phyloP scores from a whole-genome alignment of 1,284 basidiomycete species.

The Meripilus lineatus region DNA sequence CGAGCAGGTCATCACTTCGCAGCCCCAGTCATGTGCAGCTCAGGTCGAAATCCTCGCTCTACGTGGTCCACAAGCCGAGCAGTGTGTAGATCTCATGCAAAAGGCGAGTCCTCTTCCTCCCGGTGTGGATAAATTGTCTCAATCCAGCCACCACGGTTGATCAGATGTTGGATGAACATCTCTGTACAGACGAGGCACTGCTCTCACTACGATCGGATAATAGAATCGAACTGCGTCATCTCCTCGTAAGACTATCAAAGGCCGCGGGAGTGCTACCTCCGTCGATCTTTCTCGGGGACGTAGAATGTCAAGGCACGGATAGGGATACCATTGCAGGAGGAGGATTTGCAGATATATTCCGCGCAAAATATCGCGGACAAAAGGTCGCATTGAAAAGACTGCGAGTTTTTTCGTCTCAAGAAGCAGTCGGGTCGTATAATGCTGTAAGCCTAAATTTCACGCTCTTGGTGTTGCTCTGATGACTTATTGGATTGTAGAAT shows the following conservation, averaged over 20 bases:
- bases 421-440: too few species aligned
- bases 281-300: slow-evolving; percentile 1
- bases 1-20: too few species aligned
- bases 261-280: slow-evolving; percentile 1
- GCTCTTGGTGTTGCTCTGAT: not conserved
- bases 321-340: slow-evolving; percentile 2
- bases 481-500: not conserved
- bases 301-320: not conserved
- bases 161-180: too few species aligned
- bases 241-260: slow-evolving; percentile 1
- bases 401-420: not conserved
- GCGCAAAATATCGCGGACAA: not conserved
- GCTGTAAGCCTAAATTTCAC: not conserved
- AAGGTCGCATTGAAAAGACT: slow-evolving; percentile 6
- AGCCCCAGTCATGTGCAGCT: too few species aligned
- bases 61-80: too few species aligned
- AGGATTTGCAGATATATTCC: slow-evolving; percentile 6
- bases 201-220: too few species aligned
- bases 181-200: too few species aligned
- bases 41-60: too few species aligned
- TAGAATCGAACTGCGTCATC: not conserved
- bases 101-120: too few species aligned
- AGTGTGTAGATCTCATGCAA: too few species aligned
- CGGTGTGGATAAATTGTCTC: too few species aligned
- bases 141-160: too few species aligned